Evolutionary conservation across 495 filamentous ascomycete genomes (phyloP).

Genomic region (Elasticomyces elasticus): DNA sequence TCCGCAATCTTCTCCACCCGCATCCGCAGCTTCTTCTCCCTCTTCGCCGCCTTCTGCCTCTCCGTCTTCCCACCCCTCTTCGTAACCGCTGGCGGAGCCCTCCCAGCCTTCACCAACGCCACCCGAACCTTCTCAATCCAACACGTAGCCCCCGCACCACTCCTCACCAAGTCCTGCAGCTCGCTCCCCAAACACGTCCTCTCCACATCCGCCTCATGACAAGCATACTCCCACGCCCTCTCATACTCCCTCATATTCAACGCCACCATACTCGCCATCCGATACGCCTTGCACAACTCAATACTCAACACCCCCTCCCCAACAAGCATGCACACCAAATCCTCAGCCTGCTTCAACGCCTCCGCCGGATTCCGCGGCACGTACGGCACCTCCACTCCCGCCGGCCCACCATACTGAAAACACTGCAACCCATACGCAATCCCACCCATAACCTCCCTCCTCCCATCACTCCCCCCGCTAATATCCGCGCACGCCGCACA

Average conservation of each 20-base stretch:
- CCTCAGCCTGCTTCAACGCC: constrained; percentile 9
- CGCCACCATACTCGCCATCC: constrained; percentile 1
- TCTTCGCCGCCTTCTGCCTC: background rate
- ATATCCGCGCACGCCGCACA: constrained; percentile 15
- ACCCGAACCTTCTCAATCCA: background rate
- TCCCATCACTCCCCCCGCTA: constrained; percentile 1
- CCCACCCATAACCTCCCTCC: background rate
- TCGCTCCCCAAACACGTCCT: constrained; percentile 3
- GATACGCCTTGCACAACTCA: constrained; percentile 16
- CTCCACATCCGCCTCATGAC: constrained; percentile 9
- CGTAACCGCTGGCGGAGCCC: background rate
- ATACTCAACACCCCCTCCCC: constrained; percentile 5
- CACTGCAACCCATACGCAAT: constrained; percentile 5
- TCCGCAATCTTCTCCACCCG: background rate
- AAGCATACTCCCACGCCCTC: constrained; percentile 4
- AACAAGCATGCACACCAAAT: constrained; percentile 3
- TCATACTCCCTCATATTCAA: background rate
- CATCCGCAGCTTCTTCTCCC: background rate
- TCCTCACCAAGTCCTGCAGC: background rate
- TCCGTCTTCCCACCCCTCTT: background rate
- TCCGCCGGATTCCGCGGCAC: background rate
- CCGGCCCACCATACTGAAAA: constrained; percentile 1
- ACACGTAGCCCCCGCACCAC: background rate
- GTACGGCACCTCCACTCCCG: background rate
- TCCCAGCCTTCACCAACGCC: background rate